These are phyloP conservation scores for Ceratocystis albifundus DNA, from an alignment of 2,329 filamentous ascomycete species.

Conservation along the genomic window DNA sequence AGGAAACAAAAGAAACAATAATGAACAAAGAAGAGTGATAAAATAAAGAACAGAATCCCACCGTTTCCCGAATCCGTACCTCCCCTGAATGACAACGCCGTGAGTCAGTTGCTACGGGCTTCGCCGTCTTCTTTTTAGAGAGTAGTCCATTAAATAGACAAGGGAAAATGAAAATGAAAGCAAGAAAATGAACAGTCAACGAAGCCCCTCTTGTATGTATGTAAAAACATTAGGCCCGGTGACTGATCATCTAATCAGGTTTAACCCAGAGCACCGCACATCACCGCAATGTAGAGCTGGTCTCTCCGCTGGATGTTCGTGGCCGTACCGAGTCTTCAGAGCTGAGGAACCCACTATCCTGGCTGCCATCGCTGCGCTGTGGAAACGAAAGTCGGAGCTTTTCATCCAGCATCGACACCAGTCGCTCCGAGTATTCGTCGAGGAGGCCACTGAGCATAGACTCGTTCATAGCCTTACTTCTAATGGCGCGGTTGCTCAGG, in stretches of 20 bases:
- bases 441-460: slow-evolving; percentile 51
- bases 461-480: slow-evolving; percentile 46
- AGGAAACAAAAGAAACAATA: neutral
- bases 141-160: neutral
- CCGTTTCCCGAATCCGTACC: neutral
- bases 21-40: neutral
- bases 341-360: slow-evolving; percentile 16
- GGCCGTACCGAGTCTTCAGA: slow-evolving; percentile 28
- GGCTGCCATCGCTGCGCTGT: slow-evolving; percentile 26
- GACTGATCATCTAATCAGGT: neutral
- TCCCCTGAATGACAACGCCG: neutral
- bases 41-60: neutral
- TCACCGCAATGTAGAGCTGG: slow-evolving; percentile 27
- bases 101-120: neutral
- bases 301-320: slow-evolving; percentile 31
- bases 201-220: neutral
- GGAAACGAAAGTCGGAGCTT: slow-evolving; percentile 46
- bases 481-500: slow-evolving; percentile 45
- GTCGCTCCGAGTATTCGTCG: slow-evolving; percentile 62
- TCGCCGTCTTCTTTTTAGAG: slow-evolving; percentile 3
- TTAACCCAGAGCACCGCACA: neutral
- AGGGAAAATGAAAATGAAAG: neutral
- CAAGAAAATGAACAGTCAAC: neutral
- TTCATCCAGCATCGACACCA: slow-evolving; percentile 61
- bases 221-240: neutral